phyloP scores from a whole-genome alignment of 306 rosid genomes.

The Vigna radiata region DNA sequence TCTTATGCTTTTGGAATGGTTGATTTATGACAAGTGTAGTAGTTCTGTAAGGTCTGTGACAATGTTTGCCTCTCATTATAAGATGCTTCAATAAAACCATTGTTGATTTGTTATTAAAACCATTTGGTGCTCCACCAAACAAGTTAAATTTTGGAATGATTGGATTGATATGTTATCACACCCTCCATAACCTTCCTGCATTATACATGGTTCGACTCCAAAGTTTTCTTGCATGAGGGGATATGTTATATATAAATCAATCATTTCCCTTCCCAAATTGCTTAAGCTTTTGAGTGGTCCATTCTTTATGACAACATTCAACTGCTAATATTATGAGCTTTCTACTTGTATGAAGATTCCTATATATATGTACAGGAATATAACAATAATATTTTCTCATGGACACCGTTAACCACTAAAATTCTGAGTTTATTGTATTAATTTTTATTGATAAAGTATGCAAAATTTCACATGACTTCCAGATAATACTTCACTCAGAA shows the following conservation, averaged over 20 bases:
- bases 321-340: constrained; percentile 26
- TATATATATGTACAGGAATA: not conserved
- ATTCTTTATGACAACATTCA: constrained; percentile 28
- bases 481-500: constrained; percentile 95
- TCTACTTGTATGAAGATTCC: constrained; percentile 28
- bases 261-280: not conserved
- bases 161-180: constrained; percentile 19
- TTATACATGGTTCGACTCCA: constrained; percentile 1
- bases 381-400: constrained; percentile 1
- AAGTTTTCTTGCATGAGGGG: not conserved
- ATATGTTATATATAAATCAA: constrained; percentile 9
- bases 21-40: not conserved
- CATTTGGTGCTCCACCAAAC: constrained; percentile 18
- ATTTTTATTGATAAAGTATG: constrained; percentile 37
- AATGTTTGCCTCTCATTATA: not conserved
- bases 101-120: constrained; percentile 16
- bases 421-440: constrained; percentile 35
- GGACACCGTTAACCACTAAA: constrained; percentile 23
- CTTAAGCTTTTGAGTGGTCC: constrained; percentile 1
- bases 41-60: not conserved
- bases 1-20: not conserved
- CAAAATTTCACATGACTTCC: constrained; percentile 50
- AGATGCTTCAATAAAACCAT: not conserved
- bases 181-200: constrained; percentile 20
- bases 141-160: constrained; percentile 10